Evolutionary conservation across 768 basidiomycete genomes (phyloP).

Genomic region (Leucosporidium yakuticum): DNA sequence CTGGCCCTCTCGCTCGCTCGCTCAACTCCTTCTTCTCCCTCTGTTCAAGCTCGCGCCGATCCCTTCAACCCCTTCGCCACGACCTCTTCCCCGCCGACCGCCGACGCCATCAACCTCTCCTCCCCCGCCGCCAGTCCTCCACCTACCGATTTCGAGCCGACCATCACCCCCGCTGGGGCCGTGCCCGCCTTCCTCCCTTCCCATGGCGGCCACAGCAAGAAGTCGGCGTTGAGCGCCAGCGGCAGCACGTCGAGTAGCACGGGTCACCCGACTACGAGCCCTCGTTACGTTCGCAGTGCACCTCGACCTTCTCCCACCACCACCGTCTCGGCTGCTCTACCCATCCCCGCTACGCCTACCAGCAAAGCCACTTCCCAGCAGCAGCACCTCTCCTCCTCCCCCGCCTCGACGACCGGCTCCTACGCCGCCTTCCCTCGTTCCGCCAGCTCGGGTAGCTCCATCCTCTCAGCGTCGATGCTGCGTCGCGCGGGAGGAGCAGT

Average conservation of each 20-base stretch:
- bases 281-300: constrained; percentile 14
- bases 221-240: not conserved
- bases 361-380: not conserved
- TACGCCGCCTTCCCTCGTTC: constrained; percentile 16
- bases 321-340: not conserved
- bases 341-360: not conserved
- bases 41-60: constrained; percentile 2
- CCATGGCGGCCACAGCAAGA: not conserved
- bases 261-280: not conserved
- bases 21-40: constrained; percentile 3
- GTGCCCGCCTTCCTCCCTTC: constrained; percentile 30
- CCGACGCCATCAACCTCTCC: not conserved
- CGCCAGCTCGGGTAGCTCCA: constrained; percentile 17
- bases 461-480: constrained; percentile 25
- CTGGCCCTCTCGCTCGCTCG: constrained; percentile 20
- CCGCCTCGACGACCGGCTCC: constrained; percentile 20
- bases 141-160: constrained; percentile 23
- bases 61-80: constrained; percentile 23
- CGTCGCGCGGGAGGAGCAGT: constrained; percentile 2
- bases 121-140: not conserved
- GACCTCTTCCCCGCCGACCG: not conserved
- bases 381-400: constrained; percentile 16
- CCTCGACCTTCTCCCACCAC: not conserved
- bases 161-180: constrained; percentile 12
- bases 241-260: not conserved